Percentiles rank a stretch among this genome's conserved stretches.
These are phyloP conservation scores for Hyaloscypha variabilis DNA, from an alignment of 495 filamentous ascomycete genomes.

Conservation along the genomic window DNA sequence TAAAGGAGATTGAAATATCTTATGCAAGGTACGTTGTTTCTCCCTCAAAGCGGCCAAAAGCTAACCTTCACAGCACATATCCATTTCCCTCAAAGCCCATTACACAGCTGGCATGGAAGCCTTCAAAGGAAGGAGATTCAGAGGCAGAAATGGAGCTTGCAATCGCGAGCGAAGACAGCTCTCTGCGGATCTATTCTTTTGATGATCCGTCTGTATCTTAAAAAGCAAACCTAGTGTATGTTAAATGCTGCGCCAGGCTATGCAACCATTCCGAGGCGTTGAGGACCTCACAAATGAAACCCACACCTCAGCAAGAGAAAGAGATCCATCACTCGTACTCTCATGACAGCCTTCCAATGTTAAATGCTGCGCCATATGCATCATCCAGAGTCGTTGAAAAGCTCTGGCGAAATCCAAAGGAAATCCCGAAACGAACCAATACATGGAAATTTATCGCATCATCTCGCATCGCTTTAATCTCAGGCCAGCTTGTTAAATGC, in stretches of 20 bases:
- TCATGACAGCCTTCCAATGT: not conserved
- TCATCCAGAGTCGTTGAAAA: slow-evolving; percentile 4
- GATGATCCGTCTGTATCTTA: slow-evolving; percentile 10
- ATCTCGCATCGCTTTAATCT: not conserved
- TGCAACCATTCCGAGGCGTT: slow-evolving; percentile 19
- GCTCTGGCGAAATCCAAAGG: not conserved
- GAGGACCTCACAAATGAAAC: too few relatives aligned
- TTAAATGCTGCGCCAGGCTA: slow-evolving; percentile 31
- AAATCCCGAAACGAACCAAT: not conserved
- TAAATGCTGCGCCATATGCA: slow-evolving; percentile 17
- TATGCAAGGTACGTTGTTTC: slow-evolving; percentile 43
- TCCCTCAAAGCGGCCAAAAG: slow-evolving; percentile 9
- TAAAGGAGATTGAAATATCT: slow-evolving; percentile 45
- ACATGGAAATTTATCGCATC: not conserved
- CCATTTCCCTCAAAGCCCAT: slow-evolving; percentile 76
- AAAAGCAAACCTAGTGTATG: slow-evolving; percentile 23
- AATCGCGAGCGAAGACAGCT: slow-evolving; percentile 81
- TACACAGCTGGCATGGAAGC: slow-evolving; percentile 77
- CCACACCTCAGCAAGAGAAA: too few relatives aligned
- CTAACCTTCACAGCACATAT: slow-evolving; percentile 43
- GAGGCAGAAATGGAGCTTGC: slow-evolving; percentile 27
- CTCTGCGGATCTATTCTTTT: slow-evolving; percentile 71
- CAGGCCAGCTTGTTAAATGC: not conserved
- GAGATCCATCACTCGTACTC: not conserved
- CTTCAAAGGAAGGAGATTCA: slow-evolving; percentile 33